These are phyloP conservation scores for Babjeviella inositovora DNA, from an alignment of 805 yeast genomes.

Conservation along the genomic window DNA sequence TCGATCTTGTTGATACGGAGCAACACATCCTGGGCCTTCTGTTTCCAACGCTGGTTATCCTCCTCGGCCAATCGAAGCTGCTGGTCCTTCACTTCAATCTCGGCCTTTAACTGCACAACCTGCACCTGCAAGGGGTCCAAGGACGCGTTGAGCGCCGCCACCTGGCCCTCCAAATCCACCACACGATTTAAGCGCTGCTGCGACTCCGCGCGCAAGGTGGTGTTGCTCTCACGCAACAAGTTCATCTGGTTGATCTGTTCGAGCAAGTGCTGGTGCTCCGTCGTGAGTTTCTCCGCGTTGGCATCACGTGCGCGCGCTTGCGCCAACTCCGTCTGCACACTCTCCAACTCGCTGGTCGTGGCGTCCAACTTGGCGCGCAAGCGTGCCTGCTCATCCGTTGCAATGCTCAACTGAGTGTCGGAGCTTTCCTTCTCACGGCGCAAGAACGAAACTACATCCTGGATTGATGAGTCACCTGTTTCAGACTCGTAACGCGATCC, in stretches of 20 bases:
- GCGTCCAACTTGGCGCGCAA: slow-evolving; percentile 32
- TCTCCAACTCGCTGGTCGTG: slow-evolving; percentile 31
- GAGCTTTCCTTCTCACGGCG: slow-evolving; percentile 65
- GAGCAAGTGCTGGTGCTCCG: slow-evolving; percentile 27
- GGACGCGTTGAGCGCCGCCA: slow-evolving; percentile 12
- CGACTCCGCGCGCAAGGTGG: slow-evolving; percentile 40
- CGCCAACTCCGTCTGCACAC: slow-evolving; percentile 28
- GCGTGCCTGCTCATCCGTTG: slow-evolving; percentile 35
- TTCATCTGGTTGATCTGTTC: slow-evolving; percentile 45
- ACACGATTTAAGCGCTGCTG: slow-evolving; percentile 11
- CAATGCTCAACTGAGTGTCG: slow-evolving; percentile 36
- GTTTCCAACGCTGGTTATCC: slow-evolving; percentile 46
- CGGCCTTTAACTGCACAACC: slow-evolving; percentile 15
- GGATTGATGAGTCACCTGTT: no score
- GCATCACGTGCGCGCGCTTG: slow-evolving; percentile 8
- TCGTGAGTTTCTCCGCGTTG: slow-evolving; percentile 11
- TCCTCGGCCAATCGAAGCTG: slow-evolving; percentile 27
- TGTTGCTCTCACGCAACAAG: slow-evolving; percentile 52
- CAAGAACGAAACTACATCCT: slow-evolving; percentile 41
- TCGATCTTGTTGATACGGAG: slow-evolving; percentile 27
- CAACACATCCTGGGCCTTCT: slow-evolving; percentile 27
- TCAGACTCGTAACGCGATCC: no score
- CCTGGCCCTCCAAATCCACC: slow-evolving; percentile 19
- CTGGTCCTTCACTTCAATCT: slow-evolving; percentile 29
- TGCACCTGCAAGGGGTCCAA: slow-evolving; percentile 28